Evolutionary conservation across 2,329 filamentous ascomycete genomes (phyloP), one percentile per base, ranked within the genome.

Genomic region (Fusarium napiforme): DNA sequence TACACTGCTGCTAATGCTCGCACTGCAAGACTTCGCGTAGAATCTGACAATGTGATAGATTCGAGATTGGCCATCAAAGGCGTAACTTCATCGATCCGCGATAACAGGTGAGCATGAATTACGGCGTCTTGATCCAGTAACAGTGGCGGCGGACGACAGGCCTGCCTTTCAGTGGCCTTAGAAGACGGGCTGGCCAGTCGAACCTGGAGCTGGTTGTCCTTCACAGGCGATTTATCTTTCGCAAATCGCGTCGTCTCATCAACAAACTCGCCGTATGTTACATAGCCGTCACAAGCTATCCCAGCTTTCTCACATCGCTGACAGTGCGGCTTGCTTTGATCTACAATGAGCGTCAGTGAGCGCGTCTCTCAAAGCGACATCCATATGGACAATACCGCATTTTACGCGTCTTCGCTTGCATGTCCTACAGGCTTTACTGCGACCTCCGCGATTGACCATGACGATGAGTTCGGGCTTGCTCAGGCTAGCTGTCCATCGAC

Each of bases 391-490:
- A 21, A 11, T 56, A 70, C 67, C 67, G 53, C 67, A 70, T 56
- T 71, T 70, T 11, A 70, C 67, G 10, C 67, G 67, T 21, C 67
- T 60, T 50, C 60, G 67, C 47, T 60, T 70, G 67, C 67, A 70
- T 2, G 67, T 70, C 18, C 21, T 66, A 26, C 67, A 70, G 2
- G 67, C 67, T 67, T 66, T 70, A 23, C 67, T 70, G 19, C 67
- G 61, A 15, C 67, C 67, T 7, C 67, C 67, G 4, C 67, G 52
- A 26, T 70, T 70, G 14, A 70, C 67, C 67, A 70, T 70, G 42
- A 10, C 32, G 36, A 46, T 40, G 11, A 12, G 11, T 34, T 32
- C 5, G 4, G 5, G 9, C 9, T 4, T 55, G 12, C 18, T 49
- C 7, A 5, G 3, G 19, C 10, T 19, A 18, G 6, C 11, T 16